phyloP scores from a whole-genome alignment of 176 grass and related monocot genomes.

The Oryza australiensis region DNA sequence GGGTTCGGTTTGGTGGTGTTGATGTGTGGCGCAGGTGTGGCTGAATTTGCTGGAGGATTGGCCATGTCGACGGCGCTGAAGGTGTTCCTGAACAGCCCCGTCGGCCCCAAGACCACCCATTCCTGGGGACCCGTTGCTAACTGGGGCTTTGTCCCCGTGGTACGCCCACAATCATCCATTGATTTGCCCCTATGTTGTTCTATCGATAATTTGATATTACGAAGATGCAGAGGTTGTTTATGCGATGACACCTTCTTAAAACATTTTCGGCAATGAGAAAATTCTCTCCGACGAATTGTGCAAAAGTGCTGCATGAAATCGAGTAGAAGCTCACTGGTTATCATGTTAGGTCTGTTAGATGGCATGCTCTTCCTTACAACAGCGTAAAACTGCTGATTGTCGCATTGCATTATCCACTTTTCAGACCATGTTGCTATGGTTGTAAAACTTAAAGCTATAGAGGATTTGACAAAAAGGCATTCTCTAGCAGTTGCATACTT shows the following conservation, averaged over 20 bases:
- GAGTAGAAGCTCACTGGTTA: not conserved
- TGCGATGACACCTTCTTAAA: not conserved
- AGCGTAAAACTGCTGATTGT: not conserved
- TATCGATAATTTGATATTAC: not conserved
- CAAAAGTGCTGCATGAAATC: not conserved
- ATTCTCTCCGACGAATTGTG: not conserved
- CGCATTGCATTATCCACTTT: not conserved
- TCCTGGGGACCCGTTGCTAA: slow-evolving; percentile 86
- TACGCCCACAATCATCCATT: slow-evolving; percentile 29
- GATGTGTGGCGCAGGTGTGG: not conserved
- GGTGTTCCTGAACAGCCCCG: slow-evolving; percentile 75
- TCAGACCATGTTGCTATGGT: not conserved
- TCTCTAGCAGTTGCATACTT: not conserved
- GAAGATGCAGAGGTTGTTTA: not conserved
- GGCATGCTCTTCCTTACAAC: not conserved
- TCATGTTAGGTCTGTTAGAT: not conserved
- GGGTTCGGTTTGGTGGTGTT: no score
- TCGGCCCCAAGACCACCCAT: slow-evolving; percentile 81
- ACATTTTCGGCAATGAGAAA: not conserved
- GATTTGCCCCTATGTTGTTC: not conserved
- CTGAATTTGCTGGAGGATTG: not conserved
- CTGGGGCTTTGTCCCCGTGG: slow-evolving; percentile 67
- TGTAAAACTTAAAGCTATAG: not conserved
- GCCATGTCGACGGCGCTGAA: slow-evolving; percentile 47
- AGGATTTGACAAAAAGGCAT: not conserved